phyloP scores from a whole-genome alignment of 495 filamentous ascomycete species.

The Xylaria castorea region DNA sequence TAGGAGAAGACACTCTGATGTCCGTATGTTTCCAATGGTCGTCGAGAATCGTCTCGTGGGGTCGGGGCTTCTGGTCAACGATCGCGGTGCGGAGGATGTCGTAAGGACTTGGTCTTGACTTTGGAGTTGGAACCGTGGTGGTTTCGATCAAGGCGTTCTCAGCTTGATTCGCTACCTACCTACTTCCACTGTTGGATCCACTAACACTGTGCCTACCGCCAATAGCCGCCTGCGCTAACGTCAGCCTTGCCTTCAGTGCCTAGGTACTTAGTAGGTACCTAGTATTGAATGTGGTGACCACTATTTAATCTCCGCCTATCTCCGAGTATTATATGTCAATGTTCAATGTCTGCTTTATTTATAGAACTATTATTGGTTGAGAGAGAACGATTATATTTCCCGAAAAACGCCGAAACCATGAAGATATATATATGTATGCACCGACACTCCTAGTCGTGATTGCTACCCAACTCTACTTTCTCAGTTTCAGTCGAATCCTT shows the following conservation, averaged over 20 bases:
- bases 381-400: background rate
- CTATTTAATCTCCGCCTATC: background rate
- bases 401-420: background rate
- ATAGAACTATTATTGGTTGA: slow-evolving; percentile 1
- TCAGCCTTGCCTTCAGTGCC: slow-evolving; percentile 23
- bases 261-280: too few relatives aligned
- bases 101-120: slow-evolving; percentile 16
- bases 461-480: background rate
- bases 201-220: background rate
- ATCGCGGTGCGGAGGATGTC: background rate
- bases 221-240: slow-evolving; percentile 7
- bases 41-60: slow-evolving; percentile 26
- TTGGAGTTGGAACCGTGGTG: slow-evolving; percentile 27
- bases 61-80: slow-evolving; percentile 16
- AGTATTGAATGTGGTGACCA: background rate
- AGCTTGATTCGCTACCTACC: slow-evolving; percentile 23
- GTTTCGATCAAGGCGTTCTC: slow-evolving; percentile 13
- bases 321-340: background rate
- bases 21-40: slow-evolving; percentile 19
- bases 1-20: slow-evolving; percentile 23
- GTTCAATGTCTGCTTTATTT: background rate
- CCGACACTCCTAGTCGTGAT: background rate
- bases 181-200: slow-evolving; percentile 6
- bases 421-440: background rate
- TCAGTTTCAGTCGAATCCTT: background rate